A percentile compares a stretch with the other conserved stretches of the same genome.
These are phyloP conservation scores for Mrakia frigida DNA, from an alignment of 768 basidiomycete species.

Conservation along the genomic window DNA sequence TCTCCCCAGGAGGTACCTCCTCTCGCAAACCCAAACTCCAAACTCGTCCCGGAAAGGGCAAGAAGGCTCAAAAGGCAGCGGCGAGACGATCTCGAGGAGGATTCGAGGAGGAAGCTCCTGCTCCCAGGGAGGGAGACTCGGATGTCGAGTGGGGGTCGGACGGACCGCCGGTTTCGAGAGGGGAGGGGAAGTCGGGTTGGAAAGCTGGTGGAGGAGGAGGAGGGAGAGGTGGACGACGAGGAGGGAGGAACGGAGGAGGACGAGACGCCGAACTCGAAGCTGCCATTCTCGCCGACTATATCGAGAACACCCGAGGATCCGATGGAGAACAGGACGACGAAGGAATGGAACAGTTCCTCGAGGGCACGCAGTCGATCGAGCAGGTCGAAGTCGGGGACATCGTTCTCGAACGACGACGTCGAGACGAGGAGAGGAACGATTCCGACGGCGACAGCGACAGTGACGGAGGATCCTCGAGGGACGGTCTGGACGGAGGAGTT, in stretches of 20 bases:
- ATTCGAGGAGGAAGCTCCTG: slow-evolving; percentile 13
- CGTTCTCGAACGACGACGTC: slow-evolving; percentile 15
- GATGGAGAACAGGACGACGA: slow-evolving; percentile 31
- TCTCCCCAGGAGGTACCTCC: not conserved
- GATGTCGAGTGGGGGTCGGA: slow-evolving; percentile 33
- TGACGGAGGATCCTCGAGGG: not conserved
- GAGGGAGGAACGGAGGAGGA: not conserved
- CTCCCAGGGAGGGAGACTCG: slow-evolving; percentile 27
- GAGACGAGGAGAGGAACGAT: slow-evolving; percentile 21
- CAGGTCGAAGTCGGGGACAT: slow-evolving; percentile 30
- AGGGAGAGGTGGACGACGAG: slow-evolving; percentile 6
- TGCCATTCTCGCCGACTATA: slow-evolving; percentile 33
- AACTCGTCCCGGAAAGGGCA: slow-evolving; percentile 20
- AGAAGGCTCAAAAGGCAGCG: slow-evolving; percentile 26
- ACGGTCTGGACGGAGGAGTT: not conserved
- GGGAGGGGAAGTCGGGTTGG: not conserved
- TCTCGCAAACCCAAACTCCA: slow-evolving; percentile 22
- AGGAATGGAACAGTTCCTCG: slow-evolving; percentile 30
- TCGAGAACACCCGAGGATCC: slow-evolving; percentile 30
- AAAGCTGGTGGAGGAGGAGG: slow-evolving; percentile 6
- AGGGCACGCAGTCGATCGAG: slow-evolving; percentile 11
- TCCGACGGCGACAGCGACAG: not conserved
- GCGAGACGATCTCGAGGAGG: slow-evolving; percentile 12
- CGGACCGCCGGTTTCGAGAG: slow-evolving; percentile 22
- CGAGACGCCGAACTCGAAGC: slow-evolving; percentile 28